phyloP scores from a whole-genome alignment of 78 protist species.

The Isochrysis galbana region DNA sequence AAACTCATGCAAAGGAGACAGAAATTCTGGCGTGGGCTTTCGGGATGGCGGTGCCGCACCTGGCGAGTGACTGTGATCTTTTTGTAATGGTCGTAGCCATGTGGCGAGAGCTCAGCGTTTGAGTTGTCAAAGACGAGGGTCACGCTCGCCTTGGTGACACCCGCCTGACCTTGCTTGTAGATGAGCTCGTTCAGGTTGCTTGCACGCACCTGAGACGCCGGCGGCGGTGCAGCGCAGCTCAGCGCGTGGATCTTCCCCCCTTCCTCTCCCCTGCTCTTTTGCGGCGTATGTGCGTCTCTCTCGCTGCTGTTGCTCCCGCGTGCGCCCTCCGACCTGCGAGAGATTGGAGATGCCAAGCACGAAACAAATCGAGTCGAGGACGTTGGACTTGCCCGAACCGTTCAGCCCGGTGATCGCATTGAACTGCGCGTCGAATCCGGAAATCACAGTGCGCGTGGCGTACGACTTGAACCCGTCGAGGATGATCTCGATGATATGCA shows the following conservation, averaged over 20 bases:
- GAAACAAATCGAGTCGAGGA: conserved; percentile 98
- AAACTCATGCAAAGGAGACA: background rate
- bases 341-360: conserved; percentile 97
- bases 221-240: background rate
- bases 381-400: conserved; percentile 96
- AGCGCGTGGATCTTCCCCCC: background rate
- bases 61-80: conserved; percentile 92
- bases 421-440: conserved; percentile 91
- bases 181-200: conserved; percentile 86
- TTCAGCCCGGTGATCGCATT: conserved; percentile 98
- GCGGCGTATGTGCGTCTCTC: no score
- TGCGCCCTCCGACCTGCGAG: conserved; percentile 76
- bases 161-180: conserved; percentile 98
- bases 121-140: conserved; percentile 93
- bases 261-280: no score
- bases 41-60: conserved; percentile 44
- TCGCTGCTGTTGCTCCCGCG: no score
- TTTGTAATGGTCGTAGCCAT: conserved; percentile 87
- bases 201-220: conserved; percentile 88
- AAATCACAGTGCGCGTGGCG: conserved; percentile 85
- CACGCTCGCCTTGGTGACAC: conserved; percentile 85
- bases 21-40: background rate
- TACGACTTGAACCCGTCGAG: conserved; percentile 99
- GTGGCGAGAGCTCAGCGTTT: conserved; percentile 81
- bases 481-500: conserved; percentile 92